phyloP scores from a whole-genome alignment of 2,329 filamentous ascomycete genomes.

The Talaromyces atroroseus region DNA sequence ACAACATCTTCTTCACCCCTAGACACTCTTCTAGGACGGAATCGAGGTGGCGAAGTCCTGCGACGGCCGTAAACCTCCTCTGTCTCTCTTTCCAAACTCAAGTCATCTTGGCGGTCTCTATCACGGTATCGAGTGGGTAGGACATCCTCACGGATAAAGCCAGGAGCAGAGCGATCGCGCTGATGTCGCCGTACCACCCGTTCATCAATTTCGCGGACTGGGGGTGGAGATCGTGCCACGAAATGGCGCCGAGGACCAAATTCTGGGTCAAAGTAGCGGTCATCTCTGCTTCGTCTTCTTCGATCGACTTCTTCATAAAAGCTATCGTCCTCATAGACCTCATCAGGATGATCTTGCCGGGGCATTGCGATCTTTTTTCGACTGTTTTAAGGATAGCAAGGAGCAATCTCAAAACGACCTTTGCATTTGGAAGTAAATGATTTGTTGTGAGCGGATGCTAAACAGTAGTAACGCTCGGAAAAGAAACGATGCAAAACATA shows the following conservation, averaged over 20 bases:
- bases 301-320: slow-evolving; percentile 22
- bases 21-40: slow-evolving; percentile 22
- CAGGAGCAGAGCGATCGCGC: slow-evolving; percentile 27
- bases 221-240: slow-evolving; percentile 33
- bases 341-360: slow-evolving; percentile 24
- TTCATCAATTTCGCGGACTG: slow-evolving; percentile 37
- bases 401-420: too few species aligned
- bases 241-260: slow-evolving; percentile 17
- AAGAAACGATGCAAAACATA: background rate
- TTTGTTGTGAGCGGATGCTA: background rate
- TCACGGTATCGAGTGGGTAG: slow-evolving; percentile 16
- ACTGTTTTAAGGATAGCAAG: background rate
- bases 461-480: background rate
- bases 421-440: background rate
- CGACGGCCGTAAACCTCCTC: slow-evolving; percentile 11
- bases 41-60: slow-evolving; percentile 5
- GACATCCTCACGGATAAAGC: slow-evolving; percentile 25
- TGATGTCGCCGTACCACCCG: slow-evolving; percentile 33
- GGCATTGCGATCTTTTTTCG: slow-evolving; percentile 23
- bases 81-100: slow-evolving; percentile 18
- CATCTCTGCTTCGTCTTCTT: slow-evolving; percentile 21
- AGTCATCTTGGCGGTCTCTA: slow-evolving; percentile 23
- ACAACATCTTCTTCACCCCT: slow-evolving; percentile 6
- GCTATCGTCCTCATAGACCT: slow-evolving; percentile 25
- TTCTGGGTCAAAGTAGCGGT: slow-evolving; percentile 25